Conservation (phyloP, 345 rosid genomes). For the Trapa bicornis region DNA sequence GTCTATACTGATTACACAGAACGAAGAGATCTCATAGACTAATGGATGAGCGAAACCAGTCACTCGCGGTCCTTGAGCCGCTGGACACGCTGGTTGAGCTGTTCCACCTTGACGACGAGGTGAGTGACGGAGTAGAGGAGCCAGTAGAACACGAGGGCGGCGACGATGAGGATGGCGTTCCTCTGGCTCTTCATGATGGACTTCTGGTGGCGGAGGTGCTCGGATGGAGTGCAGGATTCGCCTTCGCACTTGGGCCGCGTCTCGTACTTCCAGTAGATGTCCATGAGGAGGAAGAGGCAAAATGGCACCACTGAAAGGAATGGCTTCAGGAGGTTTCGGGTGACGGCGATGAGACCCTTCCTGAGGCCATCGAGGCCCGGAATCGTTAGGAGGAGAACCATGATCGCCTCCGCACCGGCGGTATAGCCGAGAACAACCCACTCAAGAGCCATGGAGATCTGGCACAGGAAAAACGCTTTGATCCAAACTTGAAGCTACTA, state of each 20-base stretch:
- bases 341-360: conserved; percentile 65
- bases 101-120: conserved; percentile 56
- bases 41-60: not conserved
- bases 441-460: conserved; percentile 58
- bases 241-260: conserved; percentile 61
- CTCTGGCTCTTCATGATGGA: conserved; percentile 85
- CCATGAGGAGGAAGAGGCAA: conserved; percentile 74
- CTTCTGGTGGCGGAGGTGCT: conserved; percentile 85
- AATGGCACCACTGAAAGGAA: conserved; percentile 77
- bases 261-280: conserved; percentile 93
- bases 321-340: conserved; percentile 79
- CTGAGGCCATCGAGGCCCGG: conserved; percentile 78
- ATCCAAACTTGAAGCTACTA: not conserved
- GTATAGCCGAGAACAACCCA: conserved; percentile 87
- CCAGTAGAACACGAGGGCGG: conserved; percentile 81
- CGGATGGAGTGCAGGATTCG: conserved; percentile 62
- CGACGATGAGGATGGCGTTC: conserved; percentile 63
- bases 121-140: conserved; percentile 63
- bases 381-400: conserved; percentile 67
- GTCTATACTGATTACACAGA: not conserved
- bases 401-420: conserved; percentile 82
- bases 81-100: conserved; percentile 58
- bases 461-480: not conserved
- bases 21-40: not conserved
- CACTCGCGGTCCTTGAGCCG: conserved; percentile 40